phyloP scores from a whole-genome alignment of 176 grass and related monocot genomes.

The Chrysopogon serrulatus region DNA sequence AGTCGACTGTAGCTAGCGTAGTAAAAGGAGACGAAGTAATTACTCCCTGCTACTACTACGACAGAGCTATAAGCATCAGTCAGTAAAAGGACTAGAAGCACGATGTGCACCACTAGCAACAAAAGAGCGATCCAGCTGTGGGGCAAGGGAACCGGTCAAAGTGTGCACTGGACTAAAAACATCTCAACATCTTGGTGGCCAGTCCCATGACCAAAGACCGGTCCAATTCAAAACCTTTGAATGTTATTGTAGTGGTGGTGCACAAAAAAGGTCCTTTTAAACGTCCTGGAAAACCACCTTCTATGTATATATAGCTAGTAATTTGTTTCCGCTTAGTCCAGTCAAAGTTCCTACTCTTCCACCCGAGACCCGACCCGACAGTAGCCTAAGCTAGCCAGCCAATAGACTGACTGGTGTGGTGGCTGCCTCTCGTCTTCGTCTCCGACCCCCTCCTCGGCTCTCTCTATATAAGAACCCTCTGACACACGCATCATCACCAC shows the following conservation, averaged over 20 bases:
- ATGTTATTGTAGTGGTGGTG: background rate
- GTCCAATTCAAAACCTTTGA: constrained; percentile 38
- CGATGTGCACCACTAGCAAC: background rate
- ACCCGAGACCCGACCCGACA: background rate
- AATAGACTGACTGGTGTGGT: no score
- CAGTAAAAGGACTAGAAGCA: background rate
- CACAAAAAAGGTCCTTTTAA: background rate
- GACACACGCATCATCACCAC: background rate
- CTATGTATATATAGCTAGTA: no score
- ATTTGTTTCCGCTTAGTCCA: background rate
- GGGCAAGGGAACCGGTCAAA: constrained; percentile 21
- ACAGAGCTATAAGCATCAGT: background rate
- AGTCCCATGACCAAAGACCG: constrained; percentile 34
- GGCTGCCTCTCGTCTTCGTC: background rate
- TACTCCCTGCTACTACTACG: background rate
- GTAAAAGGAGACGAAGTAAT: background rate
- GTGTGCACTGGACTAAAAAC: background rate
- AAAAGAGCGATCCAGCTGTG: background rate
- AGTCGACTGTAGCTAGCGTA: background rate
- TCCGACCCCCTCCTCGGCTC: background rate
- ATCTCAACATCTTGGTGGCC: background rate
- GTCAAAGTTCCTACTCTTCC: constrained; percentile 44
- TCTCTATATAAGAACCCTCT: constrained; percentile 30
- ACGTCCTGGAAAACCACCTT: background rate
- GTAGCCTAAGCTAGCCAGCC: background rate